Conservation (phyloP, 805 yeast species). For the Tetrapisispora namnaoensis region DNA sequence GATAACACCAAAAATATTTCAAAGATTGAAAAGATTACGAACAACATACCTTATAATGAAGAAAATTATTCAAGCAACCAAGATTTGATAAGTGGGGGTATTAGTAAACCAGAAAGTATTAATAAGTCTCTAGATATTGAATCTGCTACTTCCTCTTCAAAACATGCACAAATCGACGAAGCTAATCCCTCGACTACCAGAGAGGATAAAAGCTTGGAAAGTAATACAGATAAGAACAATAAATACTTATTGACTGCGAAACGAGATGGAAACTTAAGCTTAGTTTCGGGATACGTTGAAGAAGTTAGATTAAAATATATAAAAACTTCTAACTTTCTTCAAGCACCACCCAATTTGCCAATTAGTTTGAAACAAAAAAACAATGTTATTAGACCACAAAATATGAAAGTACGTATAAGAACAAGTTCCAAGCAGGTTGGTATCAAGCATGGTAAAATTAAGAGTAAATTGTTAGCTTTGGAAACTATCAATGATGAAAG, state of each 20-base stretch:
- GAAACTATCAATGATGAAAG: conserved; percentile 21
- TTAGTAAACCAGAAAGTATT: neutral
- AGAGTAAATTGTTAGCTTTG: conserved; percentile 25
- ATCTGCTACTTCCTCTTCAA: neutral
- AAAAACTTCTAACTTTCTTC: conserved; percentile 27
- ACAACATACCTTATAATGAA: too few species aligned
- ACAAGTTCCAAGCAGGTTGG: conserved; percentile 30
- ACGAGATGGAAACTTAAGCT: conserved; percentile 17
- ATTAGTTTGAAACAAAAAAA: conserved; percentile 25
- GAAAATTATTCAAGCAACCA: neutral
- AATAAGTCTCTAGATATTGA: neutral
- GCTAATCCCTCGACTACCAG: neutral
- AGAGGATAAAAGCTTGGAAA: neutral
- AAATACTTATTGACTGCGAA: neutral
- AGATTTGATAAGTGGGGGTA: neutral
- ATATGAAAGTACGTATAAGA: conserved; percentile 27
- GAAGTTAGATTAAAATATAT: conserved; percentile 25
- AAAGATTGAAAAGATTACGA: neutral
- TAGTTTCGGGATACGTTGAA: conserved; percentile 29
- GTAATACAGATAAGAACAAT: neutral
- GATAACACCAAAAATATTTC: neutral
- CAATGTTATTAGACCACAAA: conserved; percentile 25
- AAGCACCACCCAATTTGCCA: conserved; percentile 30
- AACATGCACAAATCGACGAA: neutral
- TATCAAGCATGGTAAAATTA: conserved; percentile 30